These are phyloP conservation scores for Zygoascus hellenicus DNA, from an alignment of 1,139 yeast genomes.

Conservation along the genomic window DNA sequence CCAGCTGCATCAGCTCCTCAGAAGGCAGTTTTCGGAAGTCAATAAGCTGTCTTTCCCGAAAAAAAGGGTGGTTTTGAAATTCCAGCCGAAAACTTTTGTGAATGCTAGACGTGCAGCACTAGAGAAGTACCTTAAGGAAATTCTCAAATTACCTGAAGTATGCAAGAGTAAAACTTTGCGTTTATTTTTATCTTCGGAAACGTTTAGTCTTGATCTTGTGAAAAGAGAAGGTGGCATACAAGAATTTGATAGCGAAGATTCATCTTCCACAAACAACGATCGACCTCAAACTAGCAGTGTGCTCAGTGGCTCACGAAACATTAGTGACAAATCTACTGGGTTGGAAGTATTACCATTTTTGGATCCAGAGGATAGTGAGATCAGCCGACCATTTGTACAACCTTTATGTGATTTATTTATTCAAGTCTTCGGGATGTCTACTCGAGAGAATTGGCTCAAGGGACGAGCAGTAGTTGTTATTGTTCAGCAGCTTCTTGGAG, in stretches of 20 bases:
- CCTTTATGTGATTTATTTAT: conserved; percentile 78
- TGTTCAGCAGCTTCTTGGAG: conserved; percentile 80
- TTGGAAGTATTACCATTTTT: conserved; percentile 6
- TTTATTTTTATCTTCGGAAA: conserved; percentile 70
- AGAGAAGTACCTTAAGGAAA: conserved; percentile 54
- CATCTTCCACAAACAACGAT: background rate
- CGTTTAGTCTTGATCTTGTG: conserved; percentile 37
- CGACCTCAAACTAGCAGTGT: background rate
- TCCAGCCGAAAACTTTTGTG: conserved; percentile 55
- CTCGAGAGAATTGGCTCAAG: conserved; percentile 65
- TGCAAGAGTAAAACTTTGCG: conserved; percentile 71
- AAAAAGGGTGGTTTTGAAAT: conserved; percentile 59
- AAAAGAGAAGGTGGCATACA: conserved; percentile 1
- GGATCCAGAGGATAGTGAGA: conserved; percentile 6
- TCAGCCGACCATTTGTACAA: conserved; percentile 58
- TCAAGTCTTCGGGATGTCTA: conserved; percentile 61
- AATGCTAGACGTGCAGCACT: conserved; percentile 59
- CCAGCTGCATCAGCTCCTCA: conserved; percentile 61
- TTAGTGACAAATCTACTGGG: background rate
- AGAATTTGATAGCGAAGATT: conserved; percentile 6
- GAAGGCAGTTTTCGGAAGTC: conserved; percentile 48
- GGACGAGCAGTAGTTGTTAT: conserved; percentile 80
- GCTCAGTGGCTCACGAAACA: background rate
- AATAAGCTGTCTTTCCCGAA: conserved; percentile 54
- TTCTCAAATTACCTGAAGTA: conserved; percentile 58